These are phyloP conservation scores for Rhazya stricta DNA, from an alignment of 257 asterid genomes.

Conservation along the genomic window DNA sequence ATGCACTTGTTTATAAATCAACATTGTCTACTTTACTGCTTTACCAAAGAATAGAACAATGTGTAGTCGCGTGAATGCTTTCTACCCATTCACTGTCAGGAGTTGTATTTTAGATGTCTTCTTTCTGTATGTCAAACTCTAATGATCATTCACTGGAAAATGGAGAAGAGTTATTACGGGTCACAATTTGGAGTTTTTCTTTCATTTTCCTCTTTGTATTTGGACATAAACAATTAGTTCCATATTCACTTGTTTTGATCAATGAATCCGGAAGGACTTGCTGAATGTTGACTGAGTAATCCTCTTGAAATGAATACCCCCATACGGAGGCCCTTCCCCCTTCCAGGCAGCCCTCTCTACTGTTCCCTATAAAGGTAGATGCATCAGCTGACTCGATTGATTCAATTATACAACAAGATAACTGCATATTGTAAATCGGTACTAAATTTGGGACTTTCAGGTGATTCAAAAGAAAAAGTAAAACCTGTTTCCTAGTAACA, in stretches of 20 bases:
- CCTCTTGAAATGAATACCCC: neutral
- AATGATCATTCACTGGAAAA: neutral
- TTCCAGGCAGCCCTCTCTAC: neutral
- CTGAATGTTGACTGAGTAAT: neutral
- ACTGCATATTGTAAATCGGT: neutral
- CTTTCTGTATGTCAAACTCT: neutral
- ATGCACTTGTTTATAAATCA: neutral
- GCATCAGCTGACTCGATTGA: neutral
- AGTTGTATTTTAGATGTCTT: neutral
- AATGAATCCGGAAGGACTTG: neutral
- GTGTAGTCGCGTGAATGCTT: neutral
- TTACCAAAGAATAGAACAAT: conserved; percentile 2
- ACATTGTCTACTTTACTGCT: neutral
- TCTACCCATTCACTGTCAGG: neutral
- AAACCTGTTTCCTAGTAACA: neutral
- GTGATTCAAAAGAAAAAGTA: neutral
- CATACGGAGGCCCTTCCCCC: neutral
- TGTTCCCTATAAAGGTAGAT: neutral
- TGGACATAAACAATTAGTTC: neutral
- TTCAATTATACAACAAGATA: neutral
- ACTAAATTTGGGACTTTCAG: neutral
- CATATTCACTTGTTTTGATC: neutral
- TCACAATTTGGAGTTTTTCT: neutral
- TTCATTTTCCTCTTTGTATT: neutral
- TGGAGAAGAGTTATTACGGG: neutral